Conservation (phyloP, 2,329 filamentous ascomycete genomes). For the Parastagonospora nodorum region DNA sequence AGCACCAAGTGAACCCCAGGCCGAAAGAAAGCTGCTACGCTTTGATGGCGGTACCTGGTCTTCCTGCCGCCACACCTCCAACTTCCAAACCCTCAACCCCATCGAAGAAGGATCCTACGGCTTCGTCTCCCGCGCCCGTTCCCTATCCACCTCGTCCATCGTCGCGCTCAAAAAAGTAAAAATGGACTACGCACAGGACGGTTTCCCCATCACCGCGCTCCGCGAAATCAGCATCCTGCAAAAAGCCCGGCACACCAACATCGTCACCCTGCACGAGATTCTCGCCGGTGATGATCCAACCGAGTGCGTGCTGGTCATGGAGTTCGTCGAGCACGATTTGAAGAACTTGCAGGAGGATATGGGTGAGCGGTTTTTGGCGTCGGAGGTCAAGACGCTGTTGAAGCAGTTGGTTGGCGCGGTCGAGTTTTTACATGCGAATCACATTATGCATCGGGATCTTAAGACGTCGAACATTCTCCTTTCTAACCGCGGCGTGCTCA, state of each 20-base stretch:
- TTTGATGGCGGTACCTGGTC: slow-evolving; percentile 73
- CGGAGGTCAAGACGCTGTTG: slow-evolving; percentile 89
- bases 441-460: slow-evolving; percentile 69
- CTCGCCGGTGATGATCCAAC: slow-evolving; percentile 72
- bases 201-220: slow-evolving; percentile 88
- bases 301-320: slow-evolving; percentile 90
- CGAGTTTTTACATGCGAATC: slow-evolving; percentile 83
- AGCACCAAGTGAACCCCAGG: slow-evolving; percentile 23
- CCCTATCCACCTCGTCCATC: slow-evolving; percentile 73
- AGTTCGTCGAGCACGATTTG: slow-evolving; percentile 96
- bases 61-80: slow-evolving; percentile 76
- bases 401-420: slow-evolving; percentile 81
- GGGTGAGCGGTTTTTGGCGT: slow-evolving; percentile 89
- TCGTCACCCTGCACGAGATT: slow-evolving; percentile 82
- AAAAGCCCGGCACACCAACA: slow-evolving; percentile 78
- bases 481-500: slow-evolving; percentile 92
- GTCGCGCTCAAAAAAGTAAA: slow-evolving; percentile 95
- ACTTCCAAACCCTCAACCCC: slow-evolving; percentile 91
- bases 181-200: slow-evolving; percentile 74
- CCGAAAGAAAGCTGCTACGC: slow-evolving; percentile 66
- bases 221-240: slow-evolving; percentile 92
- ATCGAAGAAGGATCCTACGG: slow-evolving; percentile 98
- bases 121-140: slow-evolving; percentile 83
- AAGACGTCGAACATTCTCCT: slow-evolving; percentile 69
- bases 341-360: slow-evolving; percentile 93